phyloP scores from a whole-genome alignment of 1,284 basidiomycete species.

The Exobasidium cylindrosporum region DNA sequence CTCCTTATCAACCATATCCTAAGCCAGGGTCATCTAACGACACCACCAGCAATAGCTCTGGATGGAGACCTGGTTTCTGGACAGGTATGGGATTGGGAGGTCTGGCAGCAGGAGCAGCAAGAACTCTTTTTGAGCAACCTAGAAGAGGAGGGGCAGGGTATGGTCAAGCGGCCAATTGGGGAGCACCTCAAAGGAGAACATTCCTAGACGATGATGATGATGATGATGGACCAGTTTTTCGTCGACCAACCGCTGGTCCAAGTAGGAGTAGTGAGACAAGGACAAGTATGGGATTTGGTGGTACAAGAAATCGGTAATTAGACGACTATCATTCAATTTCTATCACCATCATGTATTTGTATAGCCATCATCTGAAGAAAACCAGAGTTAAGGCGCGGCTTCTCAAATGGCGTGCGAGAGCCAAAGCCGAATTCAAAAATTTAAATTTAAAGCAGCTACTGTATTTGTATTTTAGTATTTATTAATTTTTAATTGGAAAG shows the following conservation, averaged over 20 bases:
- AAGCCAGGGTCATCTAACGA: constrained; percentile 55
- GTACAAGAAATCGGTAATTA: constrained; percentile 25
- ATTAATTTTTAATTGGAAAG: no score
- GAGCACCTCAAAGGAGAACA: not conserved
- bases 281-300: constrained; percentile 34
- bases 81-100: constrained; percentile 33
- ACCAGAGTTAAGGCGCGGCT: no score
- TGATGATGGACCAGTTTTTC: not conserved
- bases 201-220: constrained; percentile 13
- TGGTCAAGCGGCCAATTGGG: constrained; percentile 2
- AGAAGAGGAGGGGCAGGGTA: not conserved
- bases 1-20: constrained; percentile 77
- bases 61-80: constrained; percentile 43
- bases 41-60: not conserved
- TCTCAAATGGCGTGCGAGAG: no score
- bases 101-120: constrained; percentile 23
- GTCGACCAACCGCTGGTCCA: not conserved
- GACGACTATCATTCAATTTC: no score
- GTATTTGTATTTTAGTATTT: no score
- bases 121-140: not conserved
- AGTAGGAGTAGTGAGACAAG: constrained; percentile 15
- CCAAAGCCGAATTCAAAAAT: no score
- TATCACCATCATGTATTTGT: no score
- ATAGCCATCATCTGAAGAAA: no score
- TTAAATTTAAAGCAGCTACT: no score